Evolutionary conservation across 2,329 filamentous ascomycete genomes (phyloP).

Genomic region (Colletotrichum endophyticum): DNA sequence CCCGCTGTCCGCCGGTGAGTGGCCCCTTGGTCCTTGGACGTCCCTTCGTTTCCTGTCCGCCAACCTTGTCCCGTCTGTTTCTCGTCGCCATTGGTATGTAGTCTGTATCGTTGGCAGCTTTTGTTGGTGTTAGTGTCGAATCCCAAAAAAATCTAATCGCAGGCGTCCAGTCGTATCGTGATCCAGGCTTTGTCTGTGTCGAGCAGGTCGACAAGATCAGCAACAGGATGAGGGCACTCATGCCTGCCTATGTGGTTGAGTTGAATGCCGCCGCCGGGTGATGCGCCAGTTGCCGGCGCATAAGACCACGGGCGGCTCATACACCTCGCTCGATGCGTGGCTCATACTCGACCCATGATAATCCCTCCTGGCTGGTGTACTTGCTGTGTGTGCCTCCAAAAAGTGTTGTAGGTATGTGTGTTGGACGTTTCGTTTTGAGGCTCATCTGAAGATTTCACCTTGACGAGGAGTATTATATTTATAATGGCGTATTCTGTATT

Average conservation of each 20-base stretch:
- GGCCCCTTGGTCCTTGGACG: neutral
- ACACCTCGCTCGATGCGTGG: neutral
- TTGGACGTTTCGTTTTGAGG: neutral
- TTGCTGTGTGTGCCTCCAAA: neutral
- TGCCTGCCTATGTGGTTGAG: neutral
- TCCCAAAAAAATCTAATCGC: neutral
- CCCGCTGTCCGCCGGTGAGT: neutral
- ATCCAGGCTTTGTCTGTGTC: neutral
- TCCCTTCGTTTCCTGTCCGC: neutral
- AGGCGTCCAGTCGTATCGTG: neutral
- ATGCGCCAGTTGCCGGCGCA: neutral
- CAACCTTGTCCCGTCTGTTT: neutral
- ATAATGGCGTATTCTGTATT: neutral
- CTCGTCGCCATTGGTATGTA: neutral
- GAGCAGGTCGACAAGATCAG: neutral
- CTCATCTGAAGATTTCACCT: neutral
- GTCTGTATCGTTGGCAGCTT: neutral
- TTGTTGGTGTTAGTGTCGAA: neutral
- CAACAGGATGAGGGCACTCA: neutral
- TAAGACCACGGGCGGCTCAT: neutral
- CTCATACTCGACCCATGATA: neutral
- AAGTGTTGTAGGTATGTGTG: neutral
- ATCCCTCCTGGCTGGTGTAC: neutral
- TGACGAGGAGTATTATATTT: neutral
- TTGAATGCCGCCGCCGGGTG: neutral